Evolutionary conservation across 139 green algal species (phyloP).

Genomic region (Chlorella sorokiniana): DNA sequence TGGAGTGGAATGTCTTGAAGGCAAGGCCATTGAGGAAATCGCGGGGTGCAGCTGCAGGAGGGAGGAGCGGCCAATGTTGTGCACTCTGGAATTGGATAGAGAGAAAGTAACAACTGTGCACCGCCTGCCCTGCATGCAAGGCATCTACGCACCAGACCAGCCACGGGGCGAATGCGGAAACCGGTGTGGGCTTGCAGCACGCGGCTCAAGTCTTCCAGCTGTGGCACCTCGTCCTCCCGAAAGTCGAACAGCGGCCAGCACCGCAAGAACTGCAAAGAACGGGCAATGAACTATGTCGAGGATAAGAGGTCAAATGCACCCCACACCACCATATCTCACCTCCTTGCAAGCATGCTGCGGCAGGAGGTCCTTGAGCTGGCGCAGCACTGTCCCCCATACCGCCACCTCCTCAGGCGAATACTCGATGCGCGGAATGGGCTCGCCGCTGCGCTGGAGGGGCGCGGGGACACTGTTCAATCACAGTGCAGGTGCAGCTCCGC

Average conservation of each 20-base stretch:
- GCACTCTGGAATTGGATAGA: neutral
- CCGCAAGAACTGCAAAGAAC: slow-evolving; percentile 43
- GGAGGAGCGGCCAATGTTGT: neutral
- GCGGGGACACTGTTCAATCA: neutral
- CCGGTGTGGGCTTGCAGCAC: slow-evolving; percentile 65
- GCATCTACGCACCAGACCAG: slow-evolving; percentile 60
- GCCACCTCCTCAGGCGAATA: slow-evolving; percentile 77
- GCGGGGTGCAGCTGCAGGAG: slow-evolving; percentile 78
- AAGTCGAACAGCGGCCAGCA: slow-evolving; percentile 75
- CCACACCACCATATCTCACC: neutral
- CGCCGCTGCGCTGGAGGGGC: slow-evolving; percentile 50
- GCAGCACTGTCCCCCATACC: slow-evolving; percentile 73
- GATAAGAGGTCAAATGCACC: too few relatives aligned
- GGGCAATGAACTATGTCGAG: neutral
- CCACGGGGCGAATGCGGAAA: slow-evolving; percentile 81
- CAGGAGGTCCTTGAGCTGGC: slow-evolving; percentile 71
- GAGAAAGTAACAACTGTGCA: neutral
- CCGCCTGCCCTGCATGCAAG: neutral
- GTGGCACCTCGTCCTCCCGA: slow-evolving; percentile 63
- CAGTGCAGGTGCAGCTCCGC: neutral
- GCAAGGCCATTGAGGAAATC: slow-evolving; percentile 95
- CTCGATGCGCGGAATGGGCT: slow-evolving; percentile 72
- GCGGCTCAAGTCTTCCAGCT: slow-evolving; percentile 78
- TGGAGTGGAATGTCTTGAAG: slow-evolving; percentile 87
- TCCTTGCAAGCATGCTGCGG: slow-evolving; percentile 75